Conservation (phyloP, 495 filamentous ascomycete species). For the Penicillium desertorum region DNA sequence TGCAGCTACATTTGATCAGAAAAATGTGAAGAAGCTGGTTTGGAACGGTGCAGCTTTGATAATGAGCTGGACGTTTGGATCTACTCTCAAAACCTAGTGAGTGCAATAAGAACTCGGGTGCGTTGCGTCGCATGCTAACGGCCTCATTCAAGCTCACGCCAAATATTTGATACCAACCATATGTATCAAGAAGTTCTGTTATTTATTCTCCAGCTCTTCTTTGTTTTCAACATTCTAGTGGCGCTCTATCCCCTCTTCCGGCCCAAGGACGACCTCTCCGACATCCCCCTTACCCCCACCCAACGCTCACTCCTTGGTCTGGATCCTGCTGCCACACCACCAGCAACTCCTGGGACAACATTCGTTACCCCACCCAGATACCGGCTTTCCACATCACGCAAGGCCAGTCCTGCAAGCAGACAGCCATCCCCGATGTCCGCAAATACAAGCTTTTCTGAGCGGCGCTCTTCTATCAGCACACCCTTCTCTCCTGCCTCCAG, state of each 20-base stretch:
- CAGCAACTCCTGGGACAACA: slow-evolving; percentile 61
- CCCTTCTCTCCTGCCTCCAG: slow-evolving; percentile 57
- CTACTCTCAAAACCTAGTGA: slow-evolving; percentile 40
- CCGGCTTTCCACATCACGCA: slow-evolving; percentile 67
- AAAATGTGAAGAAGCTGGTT: slow-evolving; percentile 61
- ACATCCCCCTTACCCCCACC: slow-evolving; percentile 87
- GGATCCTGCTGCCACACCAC: slow-evolving; percentile 60
- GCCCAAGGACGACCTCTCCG: slow-evolving; percentile 70
- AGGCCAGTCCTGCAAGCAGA: slow-evolving; percentile 50
- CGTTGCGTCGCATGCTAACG: slow-evolving; percentile 7
- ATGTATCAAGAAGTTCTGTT: slow-evolving; percentile 42
- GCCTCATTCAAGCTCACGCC: slow-evolving; percentile 23
- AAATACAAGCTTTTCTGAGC: slow-evolving; percentile 43
- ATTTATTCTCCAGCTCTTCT: slow-evolving; percentile 54
- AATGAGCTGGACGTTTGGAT: slow-evolving; percentile 42
- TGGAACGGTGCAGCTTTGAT: slow-evolving; percentile 62
- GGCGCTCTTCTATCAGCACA: slow-evolving; percentile 36
- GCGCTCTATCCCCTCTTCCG: slow-evolving; percentile 69
- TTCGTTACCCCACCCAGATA: slow-evolving; percentile 89
- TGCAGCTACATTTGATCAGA: slow-evolving; percentile 68
- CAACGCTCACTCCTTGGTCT: slow-evolving; percentile 85
- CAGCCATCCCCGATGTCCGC: slow-evolving; percentile 54
- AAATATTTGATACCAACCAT: slow-evolving; percentile 23
- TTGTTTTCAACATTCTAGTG: slow-evolving; percentile 62
- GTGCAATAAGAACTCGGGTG: slow-evolving; percentile 11